phyloP scores from a whole-genome alignment of 805 yeast species.

The Candida tammaniensis region DNA sequence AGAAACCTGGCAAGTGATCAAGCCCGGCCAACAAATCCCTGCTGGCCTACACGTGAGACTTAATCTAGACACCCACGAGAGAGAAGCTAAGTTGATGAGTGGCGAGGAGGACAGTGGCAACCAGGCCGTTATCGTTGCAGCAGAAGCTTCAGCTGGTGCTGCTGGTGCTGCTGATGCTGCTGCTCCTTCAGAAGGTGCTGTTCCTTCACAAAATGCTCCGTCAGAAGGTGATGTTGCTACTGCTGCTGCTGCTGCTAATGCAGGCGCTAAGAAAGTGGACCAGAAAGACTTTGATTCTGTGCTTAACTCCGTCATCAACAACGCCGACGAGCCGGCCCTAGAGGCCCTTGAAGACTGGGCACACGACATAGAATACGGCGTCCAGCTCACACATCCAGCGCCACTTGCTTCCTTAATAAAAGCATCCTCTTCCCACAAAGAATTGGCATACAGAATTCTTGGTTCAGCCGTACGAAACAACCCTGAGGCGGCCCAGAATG shows the following conservation, averaged over 20 bases:
- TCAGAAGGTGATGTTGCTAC: no score
- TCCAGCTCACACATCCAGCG: no score
- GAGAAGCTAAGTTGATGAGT: conserved; percentile 61
- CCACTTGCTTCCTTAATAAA: no score
- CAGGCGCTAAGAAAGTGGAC: background rate
- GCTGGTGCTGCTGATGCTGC: background rate
- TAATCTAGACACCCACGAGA: conserved; percentile 66
- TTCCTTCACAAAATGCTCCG: background rate
- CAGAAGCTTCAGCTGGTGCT: background rate
- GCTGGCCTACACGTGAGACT: conserved; percentile 75
- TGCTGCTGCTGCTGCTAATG: background rate
- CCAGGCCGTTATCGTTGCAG: conserved; percentile 7
- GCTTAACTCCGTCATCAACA: conserved; percentile 16
- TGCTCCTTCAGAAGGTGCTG: no score
- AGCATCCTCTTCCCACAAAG: conserved; percentile 38
- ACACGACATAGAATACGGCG: conserved; percentile 66
- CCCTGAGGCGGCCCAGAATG: conserved; percentile 50
- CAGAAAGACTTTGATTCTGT: conserved; percentile 18
- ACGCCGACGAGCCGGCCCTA: conserved; percentile 23
- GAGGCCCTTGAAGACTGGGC: conserved; percentile 55
- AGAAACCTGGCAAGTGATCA: conserved; percentile 64
- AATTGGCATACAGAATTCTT: conserved; percentile 56
- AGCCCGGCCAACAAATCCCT: conserved; percentile 74
- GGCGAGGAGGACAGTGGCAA: conserved; percentile 17
- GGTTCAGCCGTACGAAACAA: conserved; percentile 75